Percentiles rank a stretch among this genome's conserved stretches.
Conservation (phyloP, 805 yeast species). For the Ogataea pilisensis region DNA sequence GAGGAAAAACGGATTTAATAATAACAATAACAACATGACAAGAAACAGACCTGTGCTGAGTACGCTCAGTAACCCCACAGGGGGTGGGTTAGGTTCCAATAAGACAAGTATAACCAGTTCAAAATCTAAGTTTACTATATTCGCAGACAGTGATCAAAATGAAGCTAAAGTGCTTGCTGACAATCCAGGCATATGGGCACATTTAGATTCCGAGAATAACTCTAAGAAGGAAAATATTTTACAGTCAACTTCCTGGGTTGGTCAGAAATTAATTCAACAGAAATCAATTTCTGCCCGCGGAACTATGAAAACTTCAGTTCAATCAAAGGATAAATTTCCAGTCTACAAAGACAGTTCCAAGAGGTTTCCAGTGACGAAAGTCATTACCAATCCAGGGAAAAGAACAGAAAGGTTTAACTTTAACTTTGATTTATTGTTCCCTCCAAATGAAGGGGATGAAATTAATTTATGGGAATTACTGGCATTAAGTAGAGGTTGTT, state of each 20-base stretch:
- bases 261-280: conserved; percentile 53
- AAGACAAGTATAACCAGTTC: conserved; percentile 9
- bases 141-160: conserved; percentile 10
- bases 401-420: conserved; percentile 54
- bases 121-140: conserved; percentile 18
- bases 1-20: conserved; percentile 31
- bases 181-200: conserved; percentile 38
- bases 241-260: conserved; percentile 56
- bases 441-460: conserved; percentile 42
- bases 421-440: conserved; percentile 56
- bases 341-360: conserved; percentile 37
- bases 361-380: conserved; percentile 42
- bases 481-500: conserved; percentile 41
- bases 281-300: neutral
- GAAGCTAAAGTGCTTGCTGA: conserved; percentile 1
- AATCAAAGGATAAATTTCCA: conserved; percentile 18
- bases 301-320: neutral
- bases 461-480: conserved; percentile 45
- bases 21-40: neutral
- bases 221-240: conserved; percentile 63
- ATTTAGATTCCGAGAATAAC: conserved; percentile 43
- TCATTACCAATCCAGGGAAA: conserved; percentile 53
- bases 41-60: conserved; percentile 6
- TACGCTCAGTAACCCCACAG: conserved; percentile 17
- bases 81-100: conserved; percentile 18